phyloP scores from a whole-genome alignment of 495 filamentous ascomycete species.

The Staphylotrichum longicolle region DNA sequence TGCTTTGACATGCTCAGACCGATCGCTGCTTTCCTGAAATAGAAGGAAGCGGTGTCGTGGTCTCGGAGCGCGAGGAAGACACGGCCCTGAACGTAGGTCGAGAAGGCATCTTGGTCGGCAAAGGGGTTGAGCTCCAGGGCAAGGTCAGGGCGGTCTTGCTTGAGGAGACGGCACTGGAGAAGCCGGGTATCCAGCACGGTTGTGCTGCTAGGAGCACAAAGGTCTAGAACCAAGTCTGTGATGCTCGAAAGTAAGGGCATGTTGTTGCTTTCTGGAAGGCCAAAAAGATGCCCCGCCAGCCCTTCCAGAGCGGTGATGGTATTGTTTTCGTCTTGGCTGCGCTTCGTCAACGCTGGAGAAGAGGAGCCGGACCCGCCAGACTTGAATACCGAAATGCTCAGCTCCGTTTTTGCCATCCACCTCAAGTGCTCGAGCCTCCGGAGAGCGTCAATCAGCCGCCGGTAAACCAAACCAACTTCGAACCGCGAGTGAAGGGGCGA shows the following conservation, averaged over 20 bases:
- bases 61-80: conserved; percentile 71
- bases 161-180: conserved; percentile 70
- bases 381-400: conserved; percentile 42
- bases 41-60: conserved; percentile 65
- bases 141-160: conserved; percentile 65
- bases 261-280: conserved; percentile 38
- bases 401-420: conserved; percentile 70
- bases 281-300: conserved; percentile 49
- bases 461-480: conserved; percentile 65
- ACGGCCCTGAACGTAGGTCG: conserved; percentile 82
- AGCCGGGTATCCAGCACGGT: conserved; percentile 48
- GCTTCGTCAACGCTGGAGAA: conserved; percentile 32
- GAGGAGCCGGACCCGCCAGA: conserved; percentile 33
- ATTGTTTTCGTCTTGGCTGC: conserved; percentile 39
- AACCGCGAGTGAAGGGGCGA: conserved; percentile 56
- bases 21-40: conserved; percentile 80
- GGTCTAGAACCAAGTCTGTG: conserved; percentile 52
- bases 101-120: conserved; percentile 63
- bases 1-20: conserved; percentile 57
- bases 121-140: conserved; percentile 75
- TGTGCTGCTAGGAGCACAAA: conserved; percentile 53
- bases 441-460: conserved; percentile 62
- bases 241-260: conserved; percentile 45
- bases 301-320: conserved; percentile 52
- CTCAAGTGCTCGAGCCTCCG: conserved; percentile 71